Evolutionary conservation across 345 rosid species (phyloP).

Genomic region (Gossypium bickii): DNA sequence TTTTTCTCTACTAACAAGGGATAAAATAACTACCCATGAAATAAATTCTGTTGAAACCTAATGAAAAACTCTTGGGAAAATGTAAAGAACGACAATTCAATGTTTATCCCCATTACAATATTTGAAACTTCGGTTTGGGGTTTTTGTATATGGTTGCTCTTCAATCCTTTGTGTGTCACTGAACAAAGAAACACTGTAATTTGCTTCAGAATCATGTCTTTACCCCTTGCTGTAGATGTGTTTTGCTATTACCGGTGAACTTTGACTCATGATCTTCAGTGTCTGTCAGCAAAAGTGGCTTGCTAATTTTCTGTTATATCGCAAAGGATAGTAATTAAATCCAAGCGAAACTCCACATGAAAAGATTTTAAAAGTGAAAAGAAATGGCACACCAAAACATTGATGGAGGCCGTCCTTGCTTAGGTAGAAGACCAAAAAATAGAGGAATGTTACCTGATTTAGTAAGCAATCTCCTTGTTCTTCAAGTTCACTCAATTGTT

Average conservation of each 20-base stretch:
- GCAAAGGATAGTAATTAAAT: neutral
- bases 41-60: neutral
- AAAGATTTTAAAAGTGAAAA: too few relatives aligned
- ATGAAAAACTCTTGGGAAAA: neutral
- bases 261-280: conserved; percentile 22
- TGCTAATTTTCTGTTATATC: conserved; percentile 26
- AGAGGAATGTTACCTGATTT: conserved; percentile 37
- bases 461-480: conserved; percentile 26
- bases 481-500: conserved; percentile 46
- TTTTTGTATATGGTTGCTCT: neutral
- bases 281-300: conserved; percentile 12
- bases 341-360: neutral
- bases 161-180: neutral
- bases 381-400: too few relatives aligned
- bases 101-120: neutral
- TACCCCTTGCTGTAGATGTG: conserved; percentile 13
- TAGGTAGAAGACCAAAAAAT: neutral
- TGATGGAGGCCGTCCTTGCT: neutral
- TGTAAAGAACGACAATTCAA: neutral
- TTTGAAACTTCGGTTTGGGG: neutral
- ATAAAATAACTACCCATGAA: too few relatives aligned
- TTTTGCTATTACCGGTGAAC: conserved; percentile 17
- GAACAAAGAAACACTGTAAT: neutral
- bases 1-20: too few relatives aligned
- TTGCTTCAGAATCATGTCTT: conserved; percentile 21